Base-by-base conservation (phyloP, 768 basidiomycete genomes). In the Pholiota microspora region DNA sequence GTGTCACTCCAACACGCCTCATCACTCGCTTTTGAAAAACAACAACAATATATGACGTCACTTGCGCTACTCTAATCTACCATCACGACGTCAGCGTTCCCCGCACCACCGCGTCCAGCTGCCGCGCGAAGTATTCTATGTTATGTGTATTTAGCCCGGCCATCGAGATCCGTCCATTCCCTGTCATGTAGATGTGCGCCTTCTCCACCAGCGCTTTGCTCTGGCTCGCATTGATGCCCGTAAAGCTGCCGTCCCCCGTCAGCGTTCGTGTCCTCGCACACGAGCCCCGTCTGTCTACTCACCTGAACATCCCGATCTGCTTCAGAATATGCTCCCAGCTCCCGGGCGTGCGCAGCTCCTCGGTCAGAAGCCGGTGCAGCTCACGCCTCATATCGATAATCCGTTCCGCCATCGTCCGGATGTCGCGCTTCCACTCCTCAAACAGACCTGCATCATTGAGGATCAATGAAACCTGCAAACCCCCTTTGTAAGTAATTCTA, bases 241-340 rank as follows among this genome's bases (percentile, higher is more conserved):
- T 95, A 73, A 89, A 95, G 70, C 92, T 92, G 68, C 31, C 35
- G n/a, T n/a, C 16, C 49, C 53, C 3, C 45, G 29, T 42, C 48
- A 57, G 59, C 12, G 49, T 45, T 34, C 18, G 49, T n/a, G 27
- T n/a, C 21, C 42, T 28, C n/a, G 53, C 24, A 23, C 35, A 40
- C 44, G 45, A 42, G 35, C 13, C 21, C 34, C 25, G 35, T 24
- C 49, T 10, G 25, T 6, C 63, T 18, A 15, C 49, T 58, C 49
- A 93, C 85, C 90, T 93, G 80, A 95, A 97, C 95, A 96, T 97
- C 53, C 95, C 96, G 71, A 98, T 98, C 78, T 98, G 97, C 49
- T 84, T 82, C 62, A 88, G 76, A 64, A 99, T 96, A 72, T 98
- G 96, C n/a, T 87, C 83, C 97, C 97, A 99, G 65, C 84, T 85